A percentile compares a stretch with the other conserved stretches of the same genome.
These are phyloP conservation scores for Chernovozyma aurita DNA, from an alignment of 1,139 yeast genomes.

Conservation along the genomic window DNA sequence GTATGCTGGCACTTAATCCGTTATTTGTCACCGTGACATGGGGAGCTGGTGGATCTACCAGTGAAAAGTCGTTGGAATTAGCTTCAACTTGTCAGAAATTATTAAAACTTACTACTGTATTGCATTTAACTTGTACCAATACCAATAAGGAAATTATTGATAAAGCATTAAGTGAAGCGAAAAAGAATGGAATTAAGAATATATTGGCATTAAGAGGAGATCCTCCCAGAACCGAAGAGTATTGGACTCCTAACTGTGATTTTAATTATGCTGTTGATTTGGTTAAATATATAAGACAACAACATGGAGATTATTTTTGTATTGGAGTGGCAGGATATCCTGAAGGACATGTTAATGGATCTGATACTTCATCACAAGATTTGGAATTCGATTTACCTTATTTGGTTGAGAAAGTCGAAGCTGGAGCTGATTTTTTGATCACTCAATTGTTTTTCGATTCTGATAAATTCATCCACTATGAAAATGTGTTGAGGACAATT, in stretches of 20 bases:
- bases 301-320: slow-evolving; percentile 74
- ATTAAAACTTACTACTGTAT: slow-evolving; percentile 78
- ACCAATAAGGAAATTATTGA: slow-evolving; percentile 77
- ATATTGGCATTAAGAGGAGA: slow-evolving; percentile 94
- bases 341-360: slow-evolving; percentile 91
- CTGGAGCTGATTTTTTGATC: slow-evolving; percentile 44
- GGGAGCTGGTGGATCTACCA: slow-evolving; percentile 98
- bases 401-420: slow-evolving; percentile 49
- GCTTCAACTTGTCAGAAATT: slow-evolving; percentile 76
- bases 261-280: slow-evolving; percentile 79
- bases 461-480: slow-evolving; percentile 37
- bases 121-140: slow-evolving; percentile 95
- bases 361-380: slow-evolving; percentile 58
- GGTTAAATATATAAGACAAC: slow-evolving; percentile 65
- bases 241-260: slow-evolving; percentile 53
- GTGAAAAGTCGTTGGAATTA: slow-evolving; percentile 77
- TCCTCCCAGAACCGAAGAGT: slow-evolving; percentile 83
- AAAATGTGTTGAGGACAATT: slow-evolving; percentile 25
- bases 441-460: slow-evolving; percentile 45
- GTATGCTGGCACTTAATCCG: slow-evolving; percentile 88
- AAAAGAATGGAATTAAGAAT: slow-evolving; percentile 71
- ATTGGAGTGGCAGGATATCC: slow-evolving; percentile 95
- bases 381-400: slow-evolving; percentile 65
- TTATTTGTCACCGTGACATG: slow-evolving; percentile 90
- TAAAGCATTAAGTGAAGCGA: slow-evolving; percentile 71